Conservation (phyloP, 164 flowering plant species). For the Euptelea pleiosperma region DNA sequence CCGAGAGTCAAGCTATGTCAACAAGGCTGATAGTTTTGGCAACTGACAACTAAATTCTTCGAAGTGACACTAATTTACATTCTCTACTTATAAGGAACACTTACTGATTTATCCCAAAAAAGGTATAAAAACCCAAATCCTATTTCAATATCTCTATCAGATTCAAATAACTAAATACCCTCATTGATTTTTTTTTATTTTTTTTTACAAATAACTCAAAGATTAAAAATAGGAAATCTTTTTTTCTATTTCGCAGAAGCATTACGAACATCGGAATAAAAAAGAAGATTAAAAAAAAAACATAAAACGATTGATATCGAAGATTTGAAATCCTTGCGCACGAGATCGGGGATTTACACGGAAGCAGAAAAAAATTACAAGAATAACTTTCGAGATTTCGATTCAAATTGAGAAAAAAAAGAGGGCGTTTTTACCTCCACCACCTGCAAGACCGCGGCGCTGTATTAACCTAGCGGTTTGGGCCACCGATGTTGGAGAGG, state of each 20-base stretch:
- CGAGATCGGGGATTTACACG: neutral
- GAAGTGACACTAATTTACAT: neutral
- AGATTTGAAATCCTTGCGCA: neutral
- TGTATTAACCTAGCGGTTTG: constrained; percentile 36
- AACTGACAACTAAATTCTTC: no score
- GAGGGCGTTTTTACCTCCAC: constrained; percentile 38
- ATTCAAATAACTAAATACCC: no score
- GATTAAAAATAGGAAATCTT: no score
- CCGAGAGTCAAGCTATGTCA: no score
- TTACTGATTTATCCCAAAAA: neutral
- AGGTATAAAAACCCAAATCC: neutral
- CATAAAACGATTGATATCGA: neutral
- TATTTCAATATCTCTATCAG: neutral
- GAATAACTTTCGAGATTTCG: neutral
- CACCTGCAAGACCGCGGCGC: constrained; percentile 73
- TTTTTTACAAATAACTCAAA: no score
- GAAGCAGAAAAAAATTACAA: neutral
- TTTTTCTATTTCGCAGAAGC: no score
- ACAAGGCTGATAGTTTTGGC: no score
- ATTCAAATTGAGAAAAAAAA: neutral
- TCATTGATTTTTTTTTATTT: no score
- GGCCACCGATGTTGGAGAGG: constrained; percentile 20
- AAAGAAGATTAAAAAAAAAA: neutral
- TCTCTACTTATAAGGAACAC: neutral
- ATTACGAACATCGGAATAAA: no score